These are phyloP conservation scores for Neolentinus lepideus DNA, from an alignment of 1,284 basidiomycete genomes.

Conservation along the genomic window DNA sequence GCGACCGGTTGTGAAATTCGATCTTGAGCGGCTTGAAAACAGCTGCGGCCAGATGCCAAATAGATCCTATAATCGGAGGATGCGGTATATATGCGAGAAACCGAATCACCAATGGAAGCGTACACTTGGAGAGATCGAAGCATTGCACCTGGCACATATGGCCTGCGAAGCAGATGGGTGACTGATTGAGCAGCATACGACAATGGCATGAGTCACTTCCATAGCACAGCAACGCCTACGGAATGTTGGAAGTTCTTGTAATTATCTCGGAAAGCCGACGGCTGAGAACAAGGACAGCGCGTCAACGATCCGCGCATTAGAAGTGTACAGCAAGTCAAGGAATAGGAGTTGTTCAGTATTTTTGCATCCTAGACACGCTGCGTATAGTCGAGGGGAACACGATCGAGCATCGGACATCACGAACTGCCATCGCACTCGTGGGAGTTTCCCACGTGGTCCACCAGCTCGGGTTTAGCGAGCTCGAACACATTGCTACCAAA, in stretches of 20 bases:
- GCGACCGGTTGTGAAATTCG: not conserved
- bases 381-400: not conserved
- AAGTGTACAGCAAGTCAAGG: not conserved
- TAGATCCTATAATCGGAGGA: not conserved
- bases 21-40: not conserved
- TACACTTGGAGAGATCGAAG: not conserved
- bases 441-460: not conserved
- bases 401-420: not conserved
- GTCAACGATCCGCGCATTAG: not conserved
- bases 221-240: not conserved
- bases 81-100: not conserved
- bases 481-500: not conserved
- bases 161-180: not conserved
- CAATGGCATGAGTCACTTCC: not conserved
- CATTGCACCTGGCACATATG: not conserved
- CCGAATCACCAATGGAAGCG: not conserved
- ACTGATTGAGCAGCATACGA: not conserved
- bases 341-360: not conserved
- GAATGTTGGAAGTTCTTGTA: not conserved
- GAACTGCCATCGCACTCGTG: not conserved
- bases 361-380: not conserved
- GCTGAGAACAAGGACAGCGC: not conserved
- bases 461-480: not conserved
- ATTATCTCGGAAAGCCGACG: not conserved
- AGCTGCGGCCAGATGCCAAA: not conserved